Percentiles rank a stretch among this genome's conserved stretches.
These are phyloP conservation scores for Beauveria australis DNA, from an alignment of 2,329 filamentous ascomycete genomes.

Conservation along the genomic window DNA sequence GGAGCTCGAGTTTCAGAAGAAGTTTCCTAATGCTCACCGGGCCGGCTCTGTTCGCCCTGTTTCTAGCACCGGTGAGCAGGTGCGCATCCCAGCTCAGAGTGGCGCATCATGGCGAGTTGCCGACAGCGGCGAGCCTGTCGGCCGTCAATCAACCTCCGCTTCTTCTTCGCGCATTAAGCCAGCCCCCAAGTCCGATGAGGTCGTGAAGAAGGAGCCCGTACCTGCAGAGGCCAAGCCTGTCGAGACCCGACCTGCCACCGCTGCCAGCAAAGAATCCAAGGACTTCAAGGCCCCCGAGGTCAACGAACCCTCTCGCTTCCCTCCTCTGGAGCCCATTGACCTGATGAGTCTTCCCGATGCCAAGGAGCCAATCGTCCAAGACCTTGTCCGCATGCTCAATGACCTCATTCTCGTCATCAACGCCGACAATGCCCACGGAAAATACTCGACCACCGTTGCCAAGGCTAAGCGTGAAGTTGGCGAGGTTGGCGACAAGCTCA, in stretches of 20 bases:
- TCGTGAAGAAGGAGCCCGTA: conserved; percentile 20
- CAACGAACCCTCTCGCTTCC: conserved; percentile 56
- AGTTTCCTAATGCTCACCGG: conserved; percentile 52
- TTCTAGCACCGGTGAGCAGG: conserved; percentile 46
- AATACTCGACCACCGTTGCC: conserved; percentile 68
- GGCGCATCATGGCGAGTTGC: conserved; percentile 75
- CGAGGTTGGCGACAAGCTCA: conserved; percentile 72
- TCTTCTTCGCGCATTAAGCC: conserved; percentile 24
- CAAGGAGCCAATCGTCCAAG: conserved; percentile 80
- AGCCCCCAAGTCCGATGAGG: conserved; percentile 20
- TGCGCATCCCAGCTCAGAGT: conserved; percentile 78
- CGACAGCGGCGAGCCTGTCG: conserved; percentile 46
- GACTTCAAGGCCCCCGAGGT: conserved; percentile 51
- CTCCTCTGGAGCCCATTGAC: conserved; percentile 64
- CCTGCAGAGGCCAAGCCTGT: conserved; percentile 23
- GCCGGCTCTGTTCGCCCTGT: conserved; percentile 32
- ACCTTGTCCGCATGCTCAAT: conserved; percentile 91
- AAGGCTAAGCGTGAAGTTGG: conserved; percentile 80
- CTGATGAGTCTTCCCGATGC: conserved; percentile 67
- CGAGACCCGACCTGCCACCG: conserved; percentile 12
- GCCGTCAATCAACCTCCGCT: conserved; percentile 54
- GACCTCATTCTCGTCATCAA: conserved; percentile 92
- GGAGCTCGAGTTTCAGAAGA: conserved; percentile 84
- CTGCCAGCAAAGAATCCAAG: conserved; percentile 20
- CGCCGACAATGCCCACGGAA: conserved; percentile 68